phyloP scores from a whole-genome alignment of 2,329 filamentous ascomycete species.

The Calcarisporium arbuscula region DNA sequence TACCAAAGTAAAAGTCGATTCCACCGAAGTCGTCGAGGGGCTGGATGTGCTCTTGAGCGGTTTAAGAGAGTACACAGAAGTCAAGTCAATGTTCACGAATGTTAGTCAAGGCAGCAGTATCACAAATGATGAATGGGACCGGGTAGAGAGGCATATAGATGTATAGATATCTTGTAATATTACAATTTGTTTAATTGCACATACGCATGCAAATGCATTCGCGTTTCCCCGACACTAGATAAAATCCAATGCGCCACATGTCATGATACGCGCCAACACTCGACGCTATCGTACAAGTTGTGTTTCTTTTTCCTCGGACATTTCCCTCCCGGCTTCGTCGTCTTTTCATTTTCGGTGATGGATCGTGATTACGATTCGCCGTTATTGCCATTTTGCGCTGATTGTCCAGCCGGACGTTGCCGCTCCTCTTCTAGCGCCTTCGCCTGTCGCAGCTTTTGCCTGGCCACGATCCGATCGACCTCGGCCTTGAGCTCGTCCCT shows the following conservation, averaged over 20 bases:
- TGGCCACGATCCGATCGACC: constrained; percentile 61
- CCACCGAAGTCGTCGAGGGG: constrained; percentile 45
- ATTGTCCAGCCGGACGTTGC: constrained; percentile 7
- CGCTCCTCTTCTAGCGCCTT: constrained; percentile 31
- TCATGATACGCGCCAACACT: too few relatives aligned
- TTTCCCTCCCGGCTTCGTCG: too few relatives aligned
- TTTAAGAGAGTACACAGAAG: constrained; percentile 61
- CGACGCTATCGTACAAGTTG: too few relatives aligned
- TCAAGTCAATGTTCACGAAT: constrained; percentile 78
- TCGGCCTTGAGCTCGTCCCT: constrained; percentile 78
- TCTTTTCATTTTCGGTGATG: too few relatives aligned
- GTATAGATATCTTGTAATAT: too few relatives aligned
- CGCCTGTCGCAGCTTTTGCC: constrained; percentile 68
- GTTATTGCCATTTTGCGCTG: background rate
- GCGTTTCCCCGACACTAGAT: too few relatives aligned
- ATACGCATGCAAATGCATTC: constrained; percentile 15
- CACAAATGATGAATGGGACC: constrained; percentile 47
- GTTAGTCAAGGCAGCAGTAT: constrained; percentile 43
- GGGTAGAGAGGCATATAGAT: constrained; percentile 47
- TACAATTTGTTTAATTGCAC: too few relatives aligned
- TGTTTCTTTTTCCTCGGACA: too few relatives aligned
- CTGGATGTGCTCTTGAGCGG: constrained; percentile 54
- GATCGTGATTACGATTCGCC: too few relatives aligned
- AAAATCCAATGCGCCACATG: too few relatives aligned
- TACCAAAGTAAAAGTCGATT: constrained; percentile 59